Evolutionary conservation across 2,329 filamentous ascomycete species (phyloP).

Genomic region (Pseudogymnoascus sp.): DNA sequence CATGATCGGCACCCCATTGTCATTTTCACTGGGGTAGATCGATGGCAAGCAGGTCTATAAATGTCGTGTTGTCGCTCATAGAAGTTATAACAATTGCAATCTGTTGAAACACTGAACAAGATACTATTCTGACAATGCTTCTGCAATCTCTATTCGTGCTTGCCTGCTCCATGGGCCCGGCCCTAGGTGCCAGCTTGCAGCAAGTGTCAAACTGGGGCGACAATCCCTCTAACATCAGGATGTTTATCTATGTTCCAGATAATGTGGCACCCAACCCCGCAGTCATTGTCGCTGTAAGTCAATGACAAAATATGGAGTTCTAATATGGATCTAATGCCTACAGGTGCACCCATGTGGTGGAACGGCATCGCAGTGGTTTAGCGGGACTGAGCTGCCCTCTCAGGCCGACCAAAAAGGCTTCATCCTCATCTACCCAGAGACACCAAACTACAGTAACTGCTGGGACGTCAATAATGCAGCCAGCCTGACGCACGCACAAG

Average conservation of each 20-base stretch:
- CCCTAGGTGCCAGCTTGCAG: background rate
- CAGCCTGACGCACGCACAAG: slow-evolving; percentile 44
- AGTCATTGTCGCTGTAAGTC: slow-evolving; percentile 43
- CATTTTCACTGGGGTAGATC: background rate
- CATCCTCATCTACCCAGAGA: slow-evolving; percentile 49
- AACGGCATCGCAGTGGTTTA: slow-evolving; percentile 40
- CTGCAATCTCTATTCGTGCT: background rate
- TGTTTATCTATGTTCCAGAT: slow-evolving; percentile 40
- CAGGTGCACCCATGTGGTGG: slow-evolving; percentile 47
- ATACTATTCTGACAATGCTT: background rate
- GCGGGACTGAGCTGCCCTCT: slow-evolving; percentile 41
- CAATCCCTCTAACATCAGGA: slow-evolving; percentile 32
- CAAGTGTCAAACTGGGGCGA: slow-evolving; percentile 33
- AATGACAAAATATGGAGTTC: background rate
- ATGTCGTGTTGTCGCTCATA: background rate
- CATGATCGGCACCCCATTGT: background rate
- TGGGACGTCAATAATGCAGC: slow-evolving; percentile 47
- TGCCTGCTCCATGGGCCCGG: background rate
- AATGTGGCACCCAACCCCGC: slow-evolving; percentile 38
- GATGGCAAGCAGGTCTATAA: background rate
- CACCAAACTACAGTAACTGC: slow-evolving; percentile 42
- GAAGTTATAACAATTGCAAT: background rate
- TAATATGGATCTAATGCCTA: background rate
- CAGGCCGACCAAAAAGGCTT: slow-evolving; percentile 45
- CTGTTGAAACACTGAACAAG: background rate